Base-by-base conservation (phyloP, 148 eudicot species). In the Gaultheria prostrata region DNA sequence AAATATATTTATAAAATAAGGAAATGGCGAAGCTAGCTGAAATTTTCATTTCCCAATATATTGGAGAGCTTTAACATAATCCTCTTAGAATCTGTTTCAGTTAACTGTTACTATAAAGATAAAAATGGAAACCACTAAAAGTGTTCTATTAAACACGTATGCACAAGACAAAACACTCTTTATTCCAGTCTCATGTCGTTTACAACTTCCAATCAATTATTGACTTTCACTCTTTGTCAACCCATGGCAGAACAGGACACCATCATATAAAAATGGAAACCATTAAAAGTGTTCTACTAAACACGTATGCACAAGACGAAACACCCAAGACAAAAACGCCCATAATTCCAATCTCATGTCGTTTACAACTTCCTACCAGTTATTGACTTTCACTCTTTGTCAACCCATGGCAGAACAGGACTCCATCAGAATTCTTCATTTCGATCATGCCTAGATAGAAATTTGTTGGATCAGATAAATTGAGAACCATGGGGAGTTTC, bases 1-100 rank as follows among this genome's bases (percentile, higher is more conserved):
- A 84, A 75, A 11, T 26, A 24, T 63, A 11, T 13, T 63, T 32
- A 10, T 26, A 63, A 10, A 24, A 63, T 12, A 63, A 63, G 70
- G 70, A 24, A 24, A 63, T 24, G 33, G 70, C 10, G 70, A 63
- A 63, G 70, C 70, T 32, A 63, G 70, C 70, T 76, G 84, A 28
- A 77, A 3, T 21, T 30, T 45, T 17, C 28, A 75, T 18, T 8
- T 18, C 24, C 24, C 18, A 73, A 73, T 73, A 8, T 18, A 17
- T 39, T 20, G 24, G 48, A 24, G 26, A 63, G 33, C 70, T 63
- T 63, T 63, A 63, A 63, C 4, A 63, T 7, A 24, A 18, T 61
- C 30, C 28, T 1, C n/a, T 8, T 61, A n/a, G 30, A 61, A 8
- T 61, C 28, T 61, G 69, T 61, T 61, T 61, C 69, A 61, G 30